A percentile compares a stretch with the other conserved stretches of the same genome.
phyloP scores from a whole-genome alignment of 148 eudicot species.

The Rhododendron williamsianum region DNA sequence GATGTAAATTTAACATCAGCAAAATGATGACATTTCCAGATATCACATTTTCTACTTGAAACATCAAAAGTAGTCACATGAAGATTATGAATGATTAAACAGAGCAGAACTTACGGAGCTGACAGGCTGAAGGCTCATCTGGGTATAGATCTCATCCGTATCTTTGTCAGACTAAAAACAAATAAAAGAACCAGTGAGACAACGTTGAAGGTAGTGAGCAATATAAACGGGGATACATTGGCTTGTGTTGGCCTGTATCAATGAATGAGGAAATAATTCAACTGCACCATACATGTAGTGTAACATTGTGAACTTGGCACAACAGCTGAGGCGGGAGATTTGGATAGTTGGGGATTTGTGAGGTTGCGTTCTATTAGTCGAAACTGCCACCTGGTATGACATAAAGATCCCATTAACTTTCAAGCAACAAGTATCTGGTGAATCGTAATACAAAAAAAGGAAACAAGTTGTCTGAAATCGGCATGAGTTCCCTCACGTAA shows the following conservation, averaged over 20 bases:
- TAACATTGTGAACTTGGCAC: constrained; percentile 87
- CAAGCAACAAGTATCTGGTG: not conserved
- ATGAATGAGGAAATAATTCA: not conserved
- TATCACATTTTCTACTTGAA: not conserved
- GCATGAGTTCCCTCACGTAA: not conserved
- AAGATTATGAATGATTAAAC: not conserved
- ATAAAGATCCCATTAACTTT: constrained; percentile 13
- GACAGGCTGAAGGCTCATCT: constrained; percentile 95
- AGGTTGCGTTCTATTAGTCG: constrained; percentile 75
- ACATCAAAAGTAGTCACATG: not conserved
- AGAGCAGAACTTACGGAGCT: constrained; percentile 50
- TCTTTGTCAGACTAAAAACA: constrained; percentile 79
- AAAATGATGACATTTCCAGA: not conserved
- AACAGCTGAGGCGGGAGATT: constrained; percentile 77
- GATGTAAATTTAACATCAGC: not conserved
- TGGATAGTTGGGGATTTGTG: constrained; percentile 93
- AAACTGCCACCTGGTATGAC: constrained; percentile 66
- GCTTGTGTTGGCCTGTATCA: not conserved
- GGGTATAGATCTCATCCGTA: constrained; percentile 93
- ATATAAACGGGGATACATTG: not conserved
- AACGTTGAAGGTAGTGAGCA: not conserved
- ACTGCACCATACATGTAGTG: constrained; percentile 57
- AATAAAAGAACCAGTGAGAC: not conserved
- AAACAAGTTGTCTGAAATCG: not conserved
- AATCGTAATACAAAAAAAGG: not conserved